Conservation (phyloP, 1,284 basidiomycete genomes). For the Puccinia novopanici region DNA sequence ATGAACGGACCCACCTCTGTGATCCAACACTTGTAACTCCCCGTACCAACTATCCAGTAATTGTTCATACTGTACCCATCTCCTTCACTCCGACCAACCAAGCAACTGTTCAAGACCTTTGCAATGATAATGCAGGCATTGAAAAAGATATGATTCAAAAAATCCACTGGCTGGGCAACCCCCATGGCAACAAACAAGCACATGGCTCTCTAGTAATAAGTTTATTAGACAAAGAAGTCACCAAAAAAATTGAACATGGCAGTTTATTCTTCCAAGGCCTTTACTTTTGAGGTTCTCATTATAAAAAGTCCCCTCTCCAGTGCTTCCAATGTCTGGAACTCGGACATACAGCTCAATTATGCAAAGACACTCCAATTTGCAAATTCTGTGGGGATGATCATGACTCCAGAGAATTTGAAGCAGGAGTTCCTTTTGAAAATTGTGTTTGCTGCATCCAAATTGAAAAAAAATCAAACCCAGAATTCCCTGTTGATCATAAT, state of each 20-base stretch:
- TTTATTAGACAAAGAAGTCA: neutral
- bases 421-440: too few species aligned
- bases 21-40: neutral
- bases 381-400: neutral
- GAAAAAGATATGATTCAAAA: neutral
- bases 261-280: neutral
- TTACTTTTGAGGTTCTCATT: neutral
- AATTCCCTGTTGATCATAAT: too few species aligned
- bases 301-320: neutral
- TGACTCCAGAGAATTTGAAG: too few species aligned
- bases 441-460: too few species aligned
- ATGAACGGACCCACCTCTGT: neutral
- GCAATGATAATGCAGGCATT: neutral
- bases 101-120: neutral
- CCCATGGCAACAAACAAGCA: neutral
- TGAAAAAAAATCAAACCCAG: neutral
- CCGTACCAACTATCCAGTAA: neutral
- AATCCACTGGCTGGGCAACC: neutral
- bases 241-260: neutral
- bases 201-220: neutral
- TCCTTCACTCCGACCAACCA: neutral
- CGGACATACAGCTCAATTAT: neutral
- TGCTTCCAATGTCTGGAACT: neutral
- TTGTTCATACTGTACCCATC: neutral
- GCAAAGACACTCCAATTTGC: neutral